Evolutionary conservation across 352 stramenopile species (phyloP), one percentile per base, ranked within the genome.

Genomic region (Phytophthora lateralis): DNA sequence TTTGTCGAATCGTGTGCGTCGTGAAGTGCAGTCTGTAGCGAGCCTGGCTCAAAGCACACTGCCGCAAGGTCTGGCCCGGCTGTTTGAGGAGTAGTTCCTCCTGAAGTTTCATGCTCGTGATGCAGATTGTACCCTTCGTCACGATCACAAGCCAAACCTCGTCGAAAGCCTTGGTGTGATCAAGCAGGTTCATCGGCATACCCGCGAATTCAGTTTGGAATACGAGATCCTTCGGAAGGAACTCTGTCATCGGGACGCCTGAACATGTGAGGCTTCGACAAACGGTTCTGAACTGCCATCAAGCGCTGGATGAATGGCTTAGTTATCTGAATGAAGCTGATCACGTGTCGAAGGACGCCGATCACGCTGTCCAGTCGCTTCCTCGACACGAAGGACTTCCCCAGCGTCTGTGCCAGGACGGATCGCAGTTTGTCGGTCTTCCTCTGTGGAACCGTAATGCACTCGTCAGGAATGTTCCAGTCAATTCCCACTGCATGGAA

Each of bases 241-340:
- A 47, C 4, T 30, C 26, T 30, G 30, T 35, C 54, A 61, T 55
- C 1, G 54, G 21, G 0, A 48, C 21, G 2, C 54, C 54, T 4
- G 43, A 24, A 8, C 20, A 50, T 17, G 12, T 7, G 10, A 17
- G 6, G 15, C 20, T 26, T 2, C 21, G 24, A 32, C 24, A 43
- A n/a, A 4, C 51, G 24, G 18, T 7, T 44, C 17, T 55, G 44
- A 32, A 42, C 32, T 0, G 20, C 24, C 1, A 18, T 26, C 11
- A 62, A 5, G 1, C 43, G 30, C n/a, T 55, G 54, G 2, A 62
- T 55, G 34, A 62, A 62, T 21, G 54, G 54, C 26, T 55, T 62
- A 0, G 44, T 55, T 8, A 55, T 35, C 4, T 44, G 54, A 55
- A 42, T 55, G 44, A 62, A 62, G 1, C 32, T 48, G 43, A 62